Evolutionary conservation across 2,329 filamentous ascomycete genomes (phyloP), one percentile per base, ranked within the genome.

Genomic region (Paraphaeosphaeria minitans): DNA sequence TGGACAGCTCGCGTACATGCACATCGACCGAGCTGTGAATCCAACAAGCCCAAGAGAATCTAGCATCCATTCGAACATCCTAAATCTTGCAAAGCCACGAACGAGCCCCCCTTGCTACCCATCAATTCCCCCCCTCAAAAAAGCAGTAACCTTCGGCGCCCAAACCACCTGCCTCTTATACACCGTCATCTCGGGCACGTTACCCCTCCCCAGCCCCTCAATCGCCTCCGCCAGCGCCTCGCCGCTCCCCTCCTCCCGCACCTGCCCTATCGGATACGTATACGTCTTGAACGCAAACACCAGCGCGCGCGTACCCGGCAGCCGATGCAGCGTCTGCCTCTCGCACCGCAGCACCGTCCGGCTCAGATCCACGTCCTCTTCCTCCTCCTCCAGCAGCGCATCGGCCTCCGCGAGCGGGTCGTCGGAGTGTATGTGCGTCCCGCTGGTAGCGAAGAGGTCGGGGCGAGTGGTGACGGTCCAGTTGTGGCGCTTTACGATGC

Each of bases 231-330:
- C 84, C 53, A 89, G 67, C 8, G 80, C 80, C 65, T 83, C 81
- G 0, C 82, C 85, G 69, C 69, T 71, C 0, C 85, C 86, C 59
- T 88, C 85, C 4, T 80, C 80, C 66, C 84, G 86, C 47, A 89
- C 74, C 52, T 85, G 78, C 41, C 65, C 64, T 8, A 89, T 70
- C 1, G 80, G 79, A 71, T 89, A 88, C 57, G 81, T 75, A 71
- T 87, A 89, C 16, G 87, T 89, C 72, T 88, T 87, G 70, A 88
- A 85, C 0, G 78, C 80, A 74, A 89, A 89, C 0, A 88, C 80
- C 21, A 89, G 51, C 8, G 84, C 85, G 53, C 78, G 77, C 0
- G 79, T 83, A 49, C 74, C 62, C 4, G 85, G 85, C 27, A 89
- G 70, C 1, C 87, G 80, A 75, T 88, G 85, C 35, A 89, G 71